Conservation (phyloP, 2,329 filamentous ascomycete species). For the Paramyrothecium sp. region DNA sequence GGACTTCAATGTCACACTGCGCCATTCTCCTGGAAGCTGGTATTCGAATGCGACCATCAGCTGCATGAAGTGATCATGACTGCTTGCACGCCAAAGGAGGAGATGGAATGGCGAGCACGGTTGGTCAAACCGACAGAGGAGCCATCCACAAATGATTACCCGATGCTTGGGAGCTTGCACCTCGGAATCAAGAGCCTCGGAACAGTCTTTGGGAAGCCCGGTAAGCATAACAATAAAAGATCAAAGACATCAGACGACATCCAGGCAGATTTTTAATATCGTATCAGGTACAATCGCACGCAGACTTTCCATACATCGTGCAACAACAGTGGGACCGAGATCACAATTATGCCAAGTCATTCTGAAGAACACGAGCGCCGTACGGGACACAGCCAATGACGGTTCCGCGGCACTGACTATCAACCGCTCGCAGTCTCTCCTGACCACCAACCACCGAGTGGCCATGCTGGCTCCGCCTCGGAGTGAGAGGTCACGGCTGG, state of each 20-base stretch:
- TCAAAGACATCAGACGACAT: neutral
- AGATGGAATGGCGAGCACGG: conserved; percentile 74
- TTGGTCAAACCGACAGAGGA: conserved; percentile 53
- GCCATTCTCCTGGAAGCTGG: conserved; percentile 86
- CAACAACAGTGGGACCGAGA: conserved; percentile 70
- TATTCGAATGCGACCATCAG: conserved; percentile 75
- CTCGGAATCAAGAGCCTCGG: conserved; percentile 74
- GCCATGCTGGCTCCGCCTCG: conserved; percentile 73
- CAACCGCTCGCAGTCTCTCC: conserved; percentile 75
- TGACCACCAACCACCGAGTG: conserved; percentile 64
- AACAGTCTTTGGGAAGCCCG: conserved; percentile 70
- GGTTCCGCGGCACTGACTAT: conserved; percentile 50
- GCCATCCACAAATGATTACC: conserved; percentile 41
- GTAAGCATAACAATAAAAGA: conserved; percentile 32
- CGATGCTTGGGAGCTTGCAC: conserved; percentile 61
- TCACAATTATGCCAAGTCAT: conserved; percentile 73
- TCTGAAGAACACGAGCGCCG: conserved; percentile 78
- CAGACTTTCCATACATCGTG: conserved; percentile 74
- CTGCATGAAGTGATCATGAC: conserved; percentile 85
- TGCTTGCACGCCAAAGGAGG: conserved; percentile 79
- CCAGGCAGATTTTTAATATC: neutral
- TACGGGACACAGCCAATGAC: conserved; percentile 51
- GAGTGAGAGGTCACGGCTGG: conserved; percentile 74
- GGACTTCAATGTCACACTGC: conserved; percentile 85
- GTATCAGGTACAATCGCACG: conserved; percentile 58